These are phyloP conservation scores for Gossypium davidsonii DNA, from an alignment of 441 rosid species.

Conservation along the genomic window DNA sequence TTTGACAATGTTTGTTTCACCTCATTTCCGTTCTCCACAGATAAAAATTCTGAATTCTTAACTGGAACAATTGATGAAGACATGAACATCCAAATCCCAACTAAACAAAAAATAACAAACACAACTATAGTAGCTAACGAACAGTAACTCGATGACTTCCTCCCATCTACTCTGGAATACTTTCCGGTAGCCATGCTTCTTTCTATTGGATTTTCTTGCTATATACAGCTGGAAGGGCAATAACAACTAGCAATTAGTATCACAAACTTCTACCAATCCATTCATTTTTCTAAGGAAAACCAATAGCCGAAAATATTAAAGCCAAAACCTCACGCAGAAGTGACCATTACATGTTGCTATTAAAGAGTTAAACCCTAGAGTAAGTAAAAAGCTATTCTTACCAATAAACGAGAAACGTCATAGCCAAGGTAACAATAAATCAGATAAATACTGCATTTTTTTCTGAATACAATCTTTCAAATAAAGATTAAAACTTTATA, in stretches of 20 bases:
- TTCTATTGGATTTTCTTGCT: neutral
- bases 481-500: neutral
- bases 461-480: neutral
- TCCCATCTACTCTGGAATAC: slow-evolving; percentile 50
- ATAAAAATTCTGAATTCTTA: slow-evolving; percentile 23
- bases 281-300: neutral
- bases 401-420: neutral
- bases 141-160: slow-evolving; percentile 42
- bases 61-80: slow-evolving; percentile 37
- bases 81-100: slow-evolving; percentile 57
- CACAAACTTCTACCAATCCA: neutral
- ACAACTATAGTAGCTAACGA: slow-evolving; percentile 32
- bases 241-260: neutral
- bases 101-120: slow-evolving; percentile 36
- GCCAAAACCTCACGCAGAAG: neutral
- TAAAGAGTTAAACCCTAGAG: neutral
- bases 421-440: neutral
- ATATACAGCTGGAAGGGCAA: slow-evolving; percentile 25
- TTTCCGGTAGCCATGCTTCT: slow-evolving; percentile 39
- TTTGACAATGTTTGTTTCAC: slow-evolving; percentile 16
- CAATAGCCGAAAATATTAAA: slow-evolving; percentile 8
- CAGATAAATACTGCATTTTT: neutral
- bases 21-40: slow-evolving; percentile 23
- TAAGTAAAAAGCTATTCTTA: neutral
- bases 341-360: neutral